Conservation (phyloP, 2,329 filamentous ascomycete genomes). For the Verticillium alfalfae region DNA sequence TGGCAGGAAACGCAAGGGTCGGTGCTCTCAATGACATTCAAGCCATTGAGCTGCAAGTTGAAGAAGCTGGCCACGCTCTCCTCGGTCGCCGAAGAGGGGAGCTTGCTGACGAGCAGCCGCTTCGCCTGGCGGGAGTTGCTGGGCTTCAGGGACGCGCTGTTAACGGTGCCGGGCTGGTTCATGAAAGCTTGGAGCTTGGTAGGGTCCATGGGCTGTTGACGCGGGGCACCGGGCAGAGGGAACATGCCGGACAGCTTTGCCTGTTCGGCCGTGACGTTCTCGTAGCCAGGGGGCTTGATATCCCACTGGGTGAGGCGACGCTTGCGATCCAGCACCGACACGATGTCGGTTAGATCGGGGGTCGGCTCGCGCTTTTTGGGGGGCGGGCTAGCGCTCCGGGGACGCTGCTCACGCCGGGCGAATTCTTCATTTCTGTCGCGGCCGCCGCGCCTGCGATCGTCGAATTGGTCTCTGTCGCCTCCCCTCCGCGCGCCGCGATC, state of each 20-base stretch:
- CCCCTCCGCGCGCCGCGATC: slow-evolving; percentile 38
- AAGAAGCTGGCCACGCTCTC: slow-evolving; percentile 79
- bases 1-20: slow-evolving; percentile 85
- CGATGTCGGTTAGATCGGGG: slow-evolving; percentile 82
- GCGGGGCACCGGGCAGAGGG: slow-evolving; percentile 87
- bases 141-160: slow-evolving; percentile 78
- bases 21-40: slow-evolving; percentile 79
- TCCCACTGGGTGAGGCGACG: slow-evolving; percentile 98
- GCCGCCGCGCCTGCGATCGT: slow-evolving; percentile 47
- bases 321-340: slow-evolving; percentile 79
- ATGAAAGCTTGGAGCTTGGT: slow-evolving; percentile 92
- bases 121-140: slow-evolving; percentile 92
- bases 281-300: slow-evolving; percentile 96
- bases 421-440: slow-evolving; percentile 36
- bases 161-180: slow-evolving; percentile 73
- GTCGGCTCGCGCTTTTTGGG: slow-evolving; percentile 92
- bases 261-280: slow-evolving; percentile 96
- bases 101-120: slow-evolving; percentile 80
- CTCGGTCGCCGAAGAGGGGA: slow-evolving; percentile 68
- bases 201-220: slow-evolving; percentile 93
- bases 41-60: slow-evolving; percentile 92
- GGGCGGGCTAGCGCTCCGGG: slow-evolving; percentile 73
- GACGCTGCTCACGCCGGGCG: slow-evolving; percentile 44
- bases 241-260: slow-evolving; percentile 99
- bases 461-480: slow-evolving; percentile 50